Evolutionary conservation across 257 asterid species (phyloP).

Genomic region (Fraxinus americana): DNA sequence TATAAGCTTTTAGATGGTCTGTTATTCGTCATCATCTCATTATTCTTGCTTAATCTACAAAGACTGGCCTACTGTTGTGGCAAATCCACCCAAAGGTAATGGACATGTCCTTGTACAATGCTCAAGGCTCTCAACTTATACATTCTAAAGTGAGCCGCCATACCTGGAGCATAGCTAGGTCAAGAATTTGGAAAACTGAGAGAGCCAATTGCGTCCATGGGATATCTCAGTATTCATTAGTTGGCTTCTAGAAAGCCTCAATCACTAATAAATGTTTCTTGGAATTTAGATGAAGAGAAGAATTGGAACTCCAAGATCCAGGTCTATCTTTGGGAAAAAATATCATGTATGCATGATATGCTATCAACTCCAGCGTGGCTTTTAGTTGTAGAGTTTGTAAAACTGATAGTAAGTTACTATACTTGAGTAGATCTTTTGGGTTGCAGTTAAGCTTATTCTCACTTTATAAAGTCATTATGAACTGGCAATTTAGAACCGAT

Average conservation of each 20-base stretch:
- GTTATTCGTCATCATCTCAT: neutral
- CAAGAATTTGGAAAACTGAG: neutral
- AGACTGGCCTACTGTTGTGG: neutral
- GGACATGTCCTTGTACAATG: neutral
- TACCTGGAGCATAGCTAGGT: neutral
- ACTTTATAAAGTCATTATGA: neutral
- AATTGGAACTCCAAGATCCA: neutral
- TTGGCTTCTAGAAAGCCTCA: conserved; percentile 1
- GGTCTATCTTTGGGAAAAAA: neutral
- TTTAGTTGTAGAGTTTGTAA: neutral
- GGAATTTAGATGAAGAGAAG: neutral
- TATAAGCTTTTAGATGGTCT: neutral
- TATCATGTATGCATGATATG: neutral
- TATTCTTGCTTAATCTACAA: neutral
- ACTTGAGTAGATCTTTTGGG: neutral
- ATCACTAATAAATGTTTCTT: neutral
- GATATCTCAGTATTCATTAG: neutral
- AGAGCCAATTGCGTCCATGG: neutral
- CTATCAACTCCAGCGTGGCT: neutral
- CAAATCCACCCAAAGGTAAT: neutral
- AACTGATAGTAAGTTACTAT: neutral
- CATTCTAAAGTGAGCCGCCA: neutral
- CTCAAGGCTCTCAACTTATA: neutral
- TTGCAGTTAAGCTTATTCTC: neutral
- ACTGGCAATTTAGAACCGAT: neutral